Evolutionary conservation across 2,329 filamentous ascomycete species (phyloP), one percentile per base, ranked within the genome.

Genomic region (Cryphonectria radicalis): DNA sequence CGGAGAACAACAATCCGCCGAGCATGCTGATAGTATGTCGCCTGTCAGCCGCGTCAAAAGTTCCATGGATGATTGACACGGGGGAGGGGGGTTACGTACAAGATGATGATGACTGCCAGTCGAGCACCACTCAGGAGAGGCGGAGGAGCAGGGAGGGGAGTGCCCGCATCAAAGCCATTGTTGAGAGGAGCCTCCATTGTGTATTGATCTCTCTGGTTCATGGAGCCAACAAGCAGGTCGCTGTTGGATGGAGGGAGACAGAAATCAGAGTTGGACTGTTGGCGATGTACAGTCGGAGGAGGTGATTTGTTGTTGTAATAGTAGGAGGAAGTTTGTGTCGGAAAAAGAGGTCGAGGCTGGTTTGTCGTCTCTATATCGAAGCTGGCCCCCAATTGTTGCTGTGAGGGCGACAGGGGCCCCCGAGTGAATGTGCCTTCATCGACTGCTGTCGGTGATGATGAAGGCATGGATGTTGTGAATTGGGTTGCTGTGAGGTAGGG

Each of bases 1-100:
- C 88, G 4, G 87, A 88, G 74, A 89, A 87, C 22, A 89, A 81
- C 2, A 89, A 81, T 3, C 87, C 87, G 3, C 84, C 74, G 13
- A 88, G 82, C 66, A 88, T 80, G 60, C 85, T 88, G 11, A 8
- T 17, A 40, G 37, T 17, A n/a, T 17, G 67, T 35, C 17, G 3
- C 28, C 3, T n/a, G 64, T 63, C n/a, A 69, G 66, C 68, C 17
- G 70, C 35, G 14, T n/a, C 63, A 17, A 67, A 25, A 17, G 11
- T 11, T 17, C 37, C 37, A 19, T 14, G 62, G n/a, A 42, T 25
- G 22, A 32, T 32, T 32, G 32, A 32, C 7, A 40, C 11, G 22
- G 53, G 50, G 7, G 19, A 7, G 13, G 1, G 35, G n/a, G 8
- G n/a, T 17, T n/a, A 63, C 71, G 25, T 57, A 73, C 71, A 71